Base-by-base conservation (phyloP, 345 rosid species). In the Boechera retrofracta region DNA sequence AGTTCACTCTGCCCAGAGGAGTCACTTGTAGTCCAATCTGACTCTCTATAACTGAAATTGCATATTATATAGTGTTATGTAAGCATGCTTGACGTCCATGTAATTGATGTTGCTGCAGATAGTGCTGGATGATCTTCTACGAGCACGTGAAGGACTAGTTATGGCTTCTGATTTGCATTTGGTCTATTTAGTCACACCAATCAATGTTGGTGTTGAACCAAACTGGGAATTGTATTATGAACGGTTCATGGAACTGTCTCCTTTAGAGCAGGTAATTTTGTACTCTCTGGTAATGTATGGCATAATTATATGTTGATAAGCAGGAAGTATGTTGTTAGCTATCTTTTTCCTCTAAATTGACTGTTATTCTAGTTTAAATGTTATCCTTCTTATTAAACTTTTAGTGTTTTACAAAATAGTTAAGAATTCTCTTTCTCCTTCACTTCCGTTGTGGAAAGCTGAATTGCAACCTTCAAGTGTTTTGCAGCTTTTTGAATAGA, bases 1-100 rank as follows among this genome's bases (percentile, higher is more conserved):
- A 94, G 98, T 83, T 94, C 98, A 74, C 92, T 94, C 74, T 87
- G 93, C 83, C 98, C 98, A 66, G 98, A 92, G 78, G 98, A 94
- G 82, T 94, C 98, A 67, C 97, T 94, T 75, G 98, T 94, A 90
- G 72, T 49, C 39, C 44, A 76, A 42, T 29, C 41, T 47, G 44
- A 57, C 65, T 60, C 81, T 82, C 33, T 79, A 29, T 73, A 53
- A 31, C 26, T 44, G 7, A 62, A 59, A 62, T 61, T 21, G 38
- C 26, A 60, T 42, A 60, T 45, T 60, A 10, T 38, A 15, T 64
- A 59, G 42, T 64, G 55, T 71, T 45, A 12, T 49, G 75, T 31
- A 41, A 60, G 56, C 64, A 38, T 65, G 65, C 73, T 78, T 66
- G 71, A 38, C 64, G 48, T 58, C 52, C 47, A 58, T 64, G 47